A percentile compares a stretch with the other conserved stretches of the same genome.
phyloP scores from a whole-genome alignment of 2,329 filamentous ascomycete genomes.

The Chaetomium olivaceum region DNA sequence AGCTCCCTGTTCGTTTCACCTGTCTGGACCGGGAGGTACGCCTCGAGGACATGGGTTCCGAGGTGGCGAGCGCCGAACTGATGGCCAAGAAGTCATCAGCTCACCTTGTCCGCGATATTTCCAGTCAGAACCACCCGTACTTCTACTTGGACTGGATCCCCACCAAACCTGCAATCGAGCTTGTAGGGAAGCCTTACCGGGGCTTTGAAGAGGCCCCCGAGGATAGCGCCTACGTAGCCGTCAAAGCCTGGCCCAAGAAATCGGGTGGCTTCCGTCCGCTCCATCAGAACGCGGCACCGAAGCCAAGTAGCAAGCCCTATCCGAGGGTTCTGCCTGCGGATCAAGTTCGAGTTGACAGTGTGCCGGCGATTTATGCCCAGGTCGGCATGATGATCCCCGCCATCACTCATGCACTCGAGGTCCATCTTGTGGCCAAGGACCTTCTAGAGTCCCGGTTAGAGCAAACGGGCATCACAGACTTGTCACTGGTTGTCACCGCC shows the following conservation, averaged over 20 bases:
- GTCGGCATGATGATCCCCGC: conserved; percentile 69
- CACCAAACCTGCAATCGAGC: conserved; percentile 46
- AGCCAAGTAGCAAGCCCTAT: conserved; percentile 44
- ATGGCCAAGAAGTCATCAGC: conserved; percentile 28
- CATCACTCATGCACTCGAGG: conserved; percentile 69
- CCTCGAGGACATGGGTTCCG: conserved; percentile 38
- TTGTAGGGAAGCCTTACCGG: conserved; percentile 43
- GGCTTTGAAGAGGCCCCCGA: conserved; percentile 44
- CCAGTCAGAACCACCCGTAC: conserved; percentile 39
- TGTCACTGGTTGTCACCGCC: conserved; percentile 63
- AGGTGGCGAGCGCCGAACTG: conserved; percentile 33
- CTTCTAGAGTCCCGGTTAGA: conserved; percentile 58
- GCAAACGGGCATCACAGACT: conserved; percentile 54
- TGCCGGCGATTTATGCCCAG: conserved; percentile 47
- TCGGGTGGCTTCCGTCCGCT: conserved; percentile 58
- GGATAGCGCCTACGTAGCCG: conserved; percentile 51
- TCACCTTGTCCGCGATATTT: conserved; percentile 46
- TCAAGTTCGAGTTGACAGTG: conserved; percentile 51
- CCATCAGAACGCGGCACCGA: conserved; percentile 24
- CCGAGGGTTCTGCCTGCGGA: conserved; percentile 47
- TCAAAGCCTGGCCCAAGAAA: conserved; percentile 54
- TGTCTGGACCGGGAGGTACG: conserved; percentile 34
- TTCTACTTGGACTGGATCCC: conserved; percentile 45
- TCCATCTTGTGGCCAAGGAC: conserved; percentile 61
- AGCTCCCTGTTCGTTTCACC: conserved; percentile 48